Conservation (phyloP, 148 eudicot genomes). For the Fagopyrum tataricum region DNA sequence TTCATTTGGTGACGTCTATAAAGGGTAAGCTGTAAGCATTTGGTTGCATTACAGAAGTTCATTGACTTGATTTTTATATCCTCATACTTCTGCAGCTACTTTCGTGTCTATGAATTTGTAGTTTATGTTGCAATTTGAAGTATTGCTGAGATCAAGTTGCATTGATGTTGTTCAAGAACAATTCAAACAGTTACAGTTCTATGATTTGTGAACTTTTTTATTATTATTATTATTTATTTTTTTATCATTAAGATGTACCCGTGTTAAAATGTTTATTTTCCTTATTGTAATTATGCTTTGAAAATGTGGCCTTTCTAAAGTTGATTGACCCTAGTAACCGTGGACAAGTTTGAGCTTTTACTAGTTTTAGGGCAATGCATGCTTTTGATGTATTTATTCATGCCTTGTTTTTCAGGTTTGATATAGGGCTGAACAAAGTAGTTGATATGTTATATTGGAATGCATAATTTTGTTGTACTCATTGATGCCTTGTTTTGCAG, state of each 20-base stretch:
- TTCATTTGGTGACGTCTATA: slow-evolving; percentile 93
- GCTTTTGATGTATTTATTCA: not conserved
- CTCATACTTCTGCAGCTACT: not conserved
- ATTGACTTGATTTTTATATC: not conserved
- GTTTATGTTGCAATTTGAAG: not conserved
- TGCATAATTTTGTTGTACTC: not conserved
- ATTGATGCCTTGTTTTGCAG: slow-evolving; percentile 37
- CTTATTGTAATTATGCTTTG: not conserved
- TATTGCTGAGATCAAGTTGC: not conserved
- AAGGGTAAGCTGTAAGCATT: slow-evolving; percentile 77
- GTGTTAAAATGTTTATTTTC: not conserved
- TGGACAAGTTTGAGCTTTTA: not conserved
- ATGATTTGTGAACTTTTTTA: not conserved
- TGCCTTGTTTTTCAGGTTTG: slow-evolving; percentile 57
- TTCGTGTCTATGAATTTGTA: not conserved
- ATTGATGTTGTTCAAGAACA: not conserved
- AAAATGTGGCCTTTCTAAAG: not conserved
- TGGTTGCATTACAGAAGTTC: not conserved
- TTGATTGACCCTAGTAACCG: not conserved
- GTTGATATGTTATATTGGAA: slow-evolving; percentile 45
- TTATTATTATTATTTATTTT: no score
- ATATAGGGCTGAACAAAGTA: slow-evolving; percentile 79
- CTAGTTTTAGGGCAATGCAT: not conserved
- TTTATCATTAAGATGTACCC: not conserved
- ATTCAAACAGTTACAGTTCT: not conserved